Evolutionary conservation across 2,329 filamentous ascomycete species (phyloP), one percentile per base, ranked within the genome.

Genomic region (Fusarium staphyleae): DNA sequence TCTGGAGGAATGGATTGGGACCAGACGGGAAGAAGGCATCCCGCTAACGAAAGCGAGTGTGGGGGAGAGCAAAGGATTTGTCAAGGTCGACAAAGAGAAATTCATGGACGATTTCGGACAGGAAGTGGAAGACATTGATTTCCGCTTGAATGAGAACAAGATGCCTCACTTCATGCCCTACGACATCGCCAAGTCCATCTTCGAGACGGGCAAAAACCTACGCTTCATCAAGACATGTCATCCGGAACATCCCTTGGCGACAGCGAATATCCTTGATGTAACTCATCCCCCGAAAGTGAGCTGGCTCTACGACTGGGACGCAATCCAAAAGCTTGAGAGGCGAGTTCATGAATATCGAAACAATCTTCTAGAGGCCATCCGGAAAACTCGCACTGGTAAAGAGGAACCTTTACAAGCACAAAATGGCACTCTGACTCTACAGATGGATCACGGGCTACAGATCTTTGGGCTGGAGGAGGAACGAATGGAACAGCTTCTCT

Each of bases 121-220:
- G 15, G 79, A 87, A 62, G 73, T 79, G 8, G 80, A 81, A 32
- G 82, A 85, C 16, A 69, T 80, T 2, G 84, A 89, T 56, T 90
- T 84, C 61, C 73, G 84, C 5, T 80, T 93, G 26, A 85, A 88
- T 54, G 77, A 79, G 16, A 76, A 82, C 22, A 83, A 83, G 57
- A 85, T 95, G 74, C 90, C 90, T 0, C 77, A 80, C 2, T 95
- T 95, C 62, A 79, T 96, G 36, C 82, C 87, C 0, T 70, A 77
- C 5, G 90, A 95, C 51, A 82, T 93, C 60, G 87, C 85, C 3
- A 80, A 83, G 43, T 77, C 80, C 5, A 84, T 95, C n/a, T 93
- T 93, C 60, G 90, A 96, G 69, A 89, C 87, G 3, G 91, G 90
- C 4, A 84, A 83, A 64, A 93, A 89, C 68, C 73, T 96, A 40